Evolutionary conservation across 768 basidiomycete genomes (phyloP), one percentile per base, ranked within the genome.

Genomic region (Auricularia auricula-judae): DNA sequence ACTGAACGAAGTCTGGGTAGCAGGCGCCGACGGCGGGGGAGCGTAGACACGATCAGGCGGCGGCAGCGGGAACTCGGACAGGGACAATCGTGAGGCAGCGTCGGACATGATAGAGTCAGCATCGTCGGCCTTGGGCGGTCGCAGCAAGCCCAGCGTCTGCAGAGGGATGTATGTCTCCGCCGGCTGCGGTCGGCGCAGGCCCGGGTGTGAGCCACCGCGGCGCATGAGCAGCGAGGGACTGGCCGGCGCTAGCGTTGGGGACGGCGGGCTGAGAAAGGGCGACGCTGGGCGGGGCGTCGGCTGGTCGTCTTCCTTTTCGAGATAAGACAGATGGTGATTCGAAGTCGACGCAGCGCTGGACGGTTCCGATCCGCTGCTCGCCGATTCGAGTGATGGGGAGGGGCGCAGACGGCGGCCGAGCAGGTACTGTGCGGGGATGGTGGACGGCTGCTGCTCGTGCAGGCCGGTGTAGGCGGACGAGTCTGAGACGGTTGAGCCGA

Each of bases 291-390:
- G 56, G 10, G 34, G 56, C 4, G 29, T 21, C 11, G 10, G 47
- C 21, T 51, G 47, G 47, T 23, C 23, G 29, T 59, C 29, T 14
- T 42, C 39, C 39, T 42, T 7, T 42, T 59, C 14, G 34, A 59
- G 56, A 34, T 59, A 59, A n/a, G 56, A 23, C 23, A 59, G 56
- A 51, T 51, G 47, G 56, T 59, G 56, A 59, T 59, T 59, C 12
- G 56, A 5, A 7, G 56, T 35, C 11, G 56, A 59, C 8, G 10
- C 23, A 8, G 23, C 23, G 33, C 23, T 29, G 18, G 53, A 18
- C 18, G 53, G 18, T 29, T n/a, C 53, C 33, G 18, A 21, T 29
- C 33, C 56, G 29, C 34, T 59, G 56, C 56, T 59, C 4, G 56
- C 21, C 47, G 47, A 51, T 5, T 59, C 56, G 8, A 59, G 21